Base-by-base conservation (phyloP, 2,329 filamentous ascomycete genomes). In the Alternaria sp. region DNA sequence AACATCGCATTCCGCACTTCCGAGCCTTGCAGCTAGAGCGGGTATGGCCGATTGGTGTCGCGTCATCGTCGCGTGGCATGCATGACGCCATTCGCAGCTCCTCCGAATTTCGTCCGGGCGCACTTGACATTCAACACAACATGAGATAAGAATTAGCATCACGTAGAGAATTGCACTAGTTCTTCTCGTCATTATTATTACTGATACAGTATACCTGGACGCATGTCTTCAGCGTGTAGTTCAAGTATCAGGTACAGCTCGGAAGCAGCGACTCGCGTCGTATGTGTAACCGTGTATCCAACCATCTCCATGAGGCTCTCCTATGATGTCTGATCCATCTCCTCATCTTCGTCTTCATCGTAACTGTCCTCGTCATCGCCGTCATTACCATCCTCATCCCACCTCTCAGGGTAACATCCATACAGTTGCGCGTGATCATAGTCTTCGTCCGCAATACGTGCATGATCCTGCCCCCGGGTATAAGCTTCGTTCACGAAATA, bases 401-500 rank as follows among this genome's bases (percentile, higher is more conserved):
- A 47, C 11, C 36, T 19, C 36, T 50, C 28, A 54, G 52, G 19
- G 7, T 28, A 15, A n/a, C 1, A 26, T 6, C n/a, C 36, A 28
- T 28, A 21, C 32, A 26, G 6, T 5, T 6, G 26, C 1, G 15
- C 30, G 3, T 25, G 13, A 6, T 25, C 45, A 36, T 25, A 57
- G 11, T 17, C 55, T 3, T 43, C 23, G 36, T 57, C 55, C 6
- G 55, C 55, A 12, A 15, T 11, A n/a, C 12, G 15, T 4, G 19
- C 10, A n/a, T 49, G 15, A 7, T 55, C 46, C 3, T 7, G 30
- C 2, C 32, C 32, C 4, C 44, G 36, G 3, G 46, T 61, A 21
- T 61, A 57, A 12, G 59, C 59, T 8, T 61, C 15, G 3, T 36
- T 61, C 13, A 61, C 23, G 9, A 57, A n/a, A n/a, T 44, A 21